Evolutionary conservation across 371 early-diverging fungal species (phyloP), one percentile per base, ranked within the genome.

Genomic region (Syncephalastrum monosporum): DNA sequence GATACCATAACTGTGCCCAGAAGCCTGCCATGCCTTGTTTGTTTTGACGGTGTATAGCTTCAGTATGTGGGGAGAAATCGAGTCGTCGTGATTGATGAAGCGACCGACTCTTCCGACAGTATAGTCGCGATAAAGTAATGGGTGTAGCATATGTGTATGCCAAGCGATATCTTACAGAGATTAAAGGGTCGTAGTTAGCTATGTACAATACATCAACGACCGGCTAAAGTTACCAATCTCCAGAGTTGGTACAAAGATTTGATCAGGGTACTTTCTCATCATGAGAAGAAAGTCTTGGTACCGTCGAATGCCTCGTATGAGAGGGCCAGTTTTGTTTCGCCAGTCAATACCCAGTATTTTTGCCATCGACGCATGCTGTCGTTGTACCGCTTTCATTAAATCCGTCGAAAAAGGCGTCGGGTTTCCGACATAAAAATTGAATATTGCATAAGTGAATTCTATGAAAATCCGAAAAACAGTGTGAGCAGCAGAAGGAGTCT

Each of bases 101-200:
- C 64, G 63, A 0, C 65, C 57, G 25, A 67, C 61, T 38, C 64
- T 61, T 4, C 46, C 29, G 16, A 71, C 47, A 10, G 71, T 69
- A 50, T 63, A 74, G 8, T 65, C 63, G 1, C 75, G 67, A 47
- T 78, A 78, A 16, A 55, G 47, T 0, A 45, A 43, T 5, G 73
- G 71, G 5, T 63, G 59, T 14, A 78, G 63, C 78, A 78, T 78
- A 47, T 78, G 78, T 5, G 75, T 72, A 47, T 78, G 78, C 78
- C 78, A 74, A 1, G 38, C 38, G 38, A 33, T 33, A 42, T 51
- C 51, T 25, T 16, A 7, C 27, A 27, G 24, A 17, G 17, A 21
- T 21, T 0, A 10, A 42, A 17, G 17, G 16, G 14, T 10, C 4
- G 3, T 25, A 13, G 7, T 21, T 19, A 55, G 24, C 12, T 47